phyloP scores from a whole-genome alignment of 2,329 filamentous ascomycete species.

The Ceratocystis papillata region DNA sequence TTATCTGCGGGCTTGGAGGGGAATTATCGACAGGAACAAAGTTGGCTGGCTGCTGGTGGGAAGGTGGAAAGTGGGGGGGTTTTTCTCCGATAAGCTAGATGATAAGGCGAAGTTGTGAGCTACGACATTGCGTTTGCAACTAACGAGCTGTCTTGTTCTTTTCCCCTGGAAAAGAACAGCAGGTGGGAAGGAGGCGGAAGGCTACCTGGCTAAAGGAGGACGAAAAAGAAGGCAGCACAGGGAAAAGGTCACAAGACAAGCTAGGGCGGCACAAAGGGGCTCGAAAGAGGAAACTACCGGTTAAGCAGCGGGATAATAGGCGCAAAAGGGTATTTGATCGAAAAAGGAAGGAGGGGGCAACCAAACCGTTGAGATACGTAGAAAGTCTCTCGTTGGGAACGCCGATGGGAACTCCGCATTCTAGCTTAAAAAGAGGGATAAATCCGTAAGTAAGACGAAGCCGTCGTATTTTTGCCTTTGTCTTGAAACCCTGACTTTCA shows the following conservation, averaged over 20 bases:
- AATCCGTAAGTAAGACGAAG: slow-evolving; percentile 3
- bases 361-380: not conserved
- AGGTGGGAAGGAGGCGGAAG: slow-evolving; percentile 6
- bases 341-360: not conserved
- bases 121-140: no score
- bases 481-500: not conserved
- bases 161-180: not conserved
- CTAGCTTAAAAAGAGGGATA: not conserved
- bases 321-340: not conserved
- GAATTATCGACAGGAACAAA: not conserved
- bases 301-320: not conserved
- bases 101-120: not conserved
- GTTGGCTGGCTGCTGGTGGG: not conserved
- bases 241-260: not conserved
- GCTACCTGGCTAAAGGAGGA: not conserved
- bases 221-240: not conserved
- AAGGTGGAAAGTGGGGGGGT: not conserved
- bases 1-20: not conserved
- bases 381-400: not conserved
- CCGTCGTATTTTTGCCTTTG: not conserved
- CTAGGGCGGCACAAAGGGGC: not conserved
- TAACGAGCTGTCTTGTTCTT: not conserved
- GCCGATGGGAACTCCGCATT: not conserved
- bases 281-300: not conserved
- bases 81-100: not conserved